Evolutionary conservation across 106 monocot genomes (phyloP).

Genomic region (Dioscorea alata): DNA sequence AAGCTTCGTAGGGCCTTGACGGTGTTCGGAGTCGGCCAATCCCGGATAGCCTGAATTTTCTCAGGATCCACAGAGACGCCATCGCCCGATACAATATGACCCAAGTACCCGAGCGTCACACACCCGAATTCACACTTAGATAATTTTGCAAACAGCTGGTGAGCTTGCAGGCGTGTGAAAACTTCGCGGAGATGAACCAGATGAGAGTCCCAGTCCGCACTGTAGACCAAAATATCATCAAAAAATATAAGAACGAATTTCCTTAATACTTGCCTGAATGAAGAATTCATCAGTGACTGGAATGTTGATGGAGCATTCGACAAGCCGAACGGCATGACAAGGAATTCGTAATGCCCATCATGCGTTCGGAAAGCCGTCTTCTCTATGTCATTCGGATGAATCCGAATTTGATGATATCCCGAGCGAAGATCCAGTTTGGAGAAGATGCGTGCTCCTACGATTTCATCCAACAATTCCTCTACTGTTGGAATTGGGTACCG

Average conservation of each 20-base stretch:
- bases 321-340: neutral
- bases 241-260: neutral
- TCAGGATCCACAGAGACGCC: neutral
- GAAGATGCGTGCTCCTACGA: neutral
- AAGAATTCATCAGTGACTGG: neutral
- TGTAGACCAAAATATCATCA: neutral
- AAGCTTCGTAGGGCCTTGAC: neutral
- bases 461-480: neutral
- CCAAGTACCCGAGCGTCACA: neutral
- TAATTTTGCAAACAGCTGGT: neutral
- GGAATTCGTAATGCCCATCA: neutral
- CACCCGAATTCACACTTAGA: neutral
- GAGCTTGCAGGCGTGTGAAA: neutral
- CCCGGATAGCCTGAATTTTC: neutral
- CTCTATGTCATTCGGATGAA: neutral
- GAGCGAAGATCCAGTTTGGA: neutral
- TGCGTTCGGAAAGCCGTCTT: conserved; percentile 7
- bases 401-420: neutral
- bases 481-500: neutral
- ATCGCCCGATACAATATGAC: neutral
- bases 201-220: neutral
- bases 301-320: neutral
- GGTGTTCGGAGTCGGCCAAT: neutral
- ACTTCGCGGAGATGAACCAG: neutral
- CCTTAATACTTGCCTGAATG: neutral